Evolutionary conservation across 2,329 filamentous ascomycete genomes (phyloP), one percentile per base, ranked within the genome.

Genomic region (Hypoxylon sp.): DNA sequence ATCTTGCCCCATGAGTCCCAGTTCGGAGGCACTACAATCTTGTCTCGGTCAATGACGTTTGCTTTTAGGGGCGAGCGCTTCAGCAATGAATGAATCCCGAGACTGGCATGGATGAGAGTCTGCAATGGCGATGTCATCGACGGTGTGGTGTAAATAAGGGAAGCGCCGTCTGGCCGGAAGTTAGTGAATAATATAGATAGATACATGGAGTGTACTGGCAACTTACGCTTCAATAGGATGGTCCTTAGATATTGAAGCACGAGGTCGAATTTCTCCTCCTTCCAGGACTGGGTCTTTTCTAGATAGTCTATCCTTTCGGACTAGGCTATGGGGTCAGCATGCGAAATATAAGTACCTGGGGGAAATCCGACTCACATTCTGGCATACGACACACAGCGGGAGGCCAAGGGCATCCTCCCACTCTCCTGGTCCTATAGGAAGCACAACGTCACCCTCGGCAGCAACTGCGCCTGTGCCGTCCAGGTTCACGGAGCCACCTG

Each of bases 1-100:
- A 99, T 97, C 73, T 97, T 99, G 52, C 91, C 92, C 90, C 91
- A 97, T 0, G 92, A 97, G 71, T 99, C 94, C 94, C 94, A 99
- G 70, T 97, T 97, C 11, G 92, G 89, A 1, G 93, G 93, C 0
- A 99, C 89, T 4, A 97, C 80, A 45, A 99, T 92, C 78, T 95
- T 95, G 71, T 96, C 92, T 52, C 93, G 83, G 73, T 94, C 94
- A 60, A 95, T 94, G 54, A 95, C 89, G 64, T 96, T 96, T 69
- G 92, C 89, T 73, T 91, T 94, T 16, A 95, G 79, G 16, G 88
- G 84, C 65, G 90, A 83, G 57, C 86, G 83, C 71, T 90, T 90
- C 12, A 95, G 76, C 13, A 94, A 80, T 15, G 90, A 95, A 54
- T 90, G 90, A 69, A 96, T 92, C 44, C 89, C 90, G 12, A 97